phyloP scores from a whole-genome alignment of 257 asterid species.

The Solanum lycopersicoides region DNA sequence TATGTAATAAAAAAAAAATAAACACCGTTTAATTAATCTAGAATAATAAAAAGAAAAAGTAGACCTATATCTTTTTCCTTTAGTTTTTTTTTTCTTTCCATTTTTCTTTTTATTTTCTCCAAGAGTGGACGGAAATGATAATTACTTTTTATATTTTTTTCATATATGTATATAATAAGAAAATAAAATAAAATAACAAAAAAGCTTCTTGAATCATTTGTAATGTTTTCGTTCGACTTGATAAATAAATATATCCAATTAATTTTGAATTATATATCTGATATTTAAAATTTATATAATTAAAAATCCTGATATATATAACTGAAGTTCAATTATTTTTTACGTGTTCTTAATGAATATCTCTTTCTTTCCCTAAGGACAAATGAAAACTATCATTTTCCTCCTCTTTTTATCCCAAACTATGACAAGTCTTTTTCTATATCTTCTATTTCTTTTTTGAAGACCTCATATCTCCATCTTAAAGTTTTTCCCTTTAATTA shows the following conservation, averaged over 20 bases:
- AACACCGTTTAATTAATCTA: not conserved
- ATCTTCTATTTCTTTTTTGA: not conserved
- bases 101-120: not conserved
- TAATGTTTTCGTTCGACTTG: not conserved
- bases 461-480: not conserved
- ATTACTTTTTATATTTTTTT: not conserved
- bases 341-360: not conserved
- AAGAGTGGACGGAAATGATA: not conserved
- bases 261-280: rapidly evolving
- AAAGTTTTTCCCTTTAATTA: not conserved
- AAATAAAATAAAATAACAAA: too few relatives aligned
- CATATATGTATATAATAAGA: not conserved
- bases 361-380: not conserved
- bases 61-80: not conserved
- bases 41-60: not conserved
- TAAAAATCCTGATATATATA: not conserved
- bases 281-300: not conserved
- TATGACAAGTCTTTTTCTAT: not conserved
- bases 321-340: not conserved
- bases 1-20: not conserved
- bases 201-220: not conserved
- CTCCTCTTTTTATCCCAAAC: not conserved
- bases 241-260: too few relatives aligned
- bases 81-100: not conserved
- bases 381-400: not conserved